phyloP scores from a whole-genome alignment of 345 rosid genomes.

The Moricandia moricandioides region DNA sequence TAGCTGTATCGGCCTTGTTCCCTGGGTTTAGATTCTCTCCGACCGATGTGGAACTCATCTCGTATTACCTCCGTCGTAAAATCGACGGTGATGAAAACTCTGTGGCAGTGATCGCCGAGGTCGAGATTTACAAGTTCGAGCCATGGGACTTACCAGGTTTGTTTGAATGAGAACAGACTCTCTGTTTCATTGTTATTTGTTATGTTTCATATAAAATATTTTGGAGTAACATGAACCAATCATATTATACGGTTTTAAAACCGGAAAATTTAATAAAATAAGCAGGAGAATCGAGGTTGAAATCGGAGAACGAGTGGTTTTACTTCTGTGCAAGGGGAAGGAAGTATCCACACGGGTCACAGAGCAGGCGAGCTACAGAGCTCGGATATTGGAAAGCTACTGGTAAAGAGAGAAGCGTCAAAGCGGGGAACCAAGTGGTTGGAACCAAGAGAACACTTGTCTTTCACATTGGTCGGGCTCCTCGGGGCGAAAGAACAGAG shows the following conservation, averaged over 20 bases:
- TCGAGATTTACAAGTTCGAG: slow-evolving; percentile 72
- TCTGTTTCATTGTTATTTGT: not conserved
- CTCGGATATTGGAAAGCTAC: slow-evolving; percentile 96
- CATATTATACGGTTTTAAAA: not conserved
- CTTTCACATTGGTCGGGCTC: slow-evolving; percentile 86
- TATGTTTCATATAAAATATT: not conserved
- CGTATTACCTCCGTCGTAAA: slow-evolving; percentile 76
- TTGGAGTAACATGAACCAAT: not conserved
- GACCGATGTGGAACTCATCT: slow-evolving; percentile 73
- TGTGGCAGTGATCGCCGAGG: slow-evolving; percentile 67
- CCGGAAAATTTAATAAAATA: not conserved
- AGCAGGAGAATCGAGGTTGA: slow-evolving; percentile 60
- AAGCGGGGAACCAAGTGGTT: slow-evolving; percentile 50
- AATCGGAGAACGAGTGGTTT: slow-evolving; percentile 86
- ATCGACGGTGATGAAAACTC: slow-evolving; percentile 61
- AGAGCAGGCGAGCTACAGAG: slow-evolving; percentile 72
- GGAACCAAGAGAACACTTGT: slow-evolving; percentile 94
- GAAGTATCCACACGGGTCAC: slow-evolving; percentile 83
- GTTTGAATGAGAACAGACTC: no score
- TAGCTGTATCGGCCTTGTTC: slow-evolving; percentile 62
- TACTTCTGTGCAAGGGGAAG: slow-evolving; percentile 84
- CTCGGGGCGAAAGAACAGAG: slow-evolving; percentile 87
- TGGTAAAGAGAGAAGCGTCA: slow-evolving; percentile 78
- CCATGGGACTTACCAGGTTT: slow-evolving; percentile 96
- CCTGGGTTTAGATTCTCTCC: slow-evolving; percentile 90